Base-by-base conservation (phyloP, 176 grass and related monocot genomes). In the Oryza nivara region DNA sequence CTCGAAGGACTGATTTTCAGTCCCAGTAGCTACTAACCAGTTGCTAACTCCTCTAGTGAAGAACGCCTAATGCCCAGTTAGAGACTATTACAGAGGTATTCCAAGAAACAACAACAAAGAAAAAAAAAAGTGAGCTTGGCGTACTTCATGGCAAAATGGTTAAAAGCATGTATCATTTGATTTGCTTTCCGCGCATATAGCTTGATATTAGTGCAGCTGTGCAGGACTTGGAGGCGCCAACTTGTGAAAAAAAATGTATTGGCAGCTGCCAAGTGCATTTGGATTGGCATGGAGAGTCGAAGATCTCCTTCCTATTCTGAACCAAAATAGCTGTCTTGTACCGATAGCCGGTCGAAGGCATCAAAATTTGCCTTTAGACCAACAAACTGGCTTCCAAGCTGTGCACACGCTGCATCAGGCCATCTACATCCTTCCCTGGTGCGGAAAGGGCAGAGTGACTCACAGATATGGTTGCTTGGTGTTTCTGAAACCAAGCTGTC, bases 321-420 rank as follows among this genome's bases (percentile, higher is more conserved):
- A 73, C 85, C 88, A 79, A 99, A 99, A 86, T 99, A 96, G 72
- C 86, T 70, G 69, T 99, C 91, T 40, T 99, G 72, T 89, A 99
- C 89, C 0, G 93, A 90, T 64, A 99, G 52, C 23, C 86, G 89
- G 22, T 99, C 91, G 68, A 99, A 99, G 66, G 96, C 96, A 82
- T 96, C 96, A 72, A 99, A 96, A 85, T 99, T 93, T 34, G 96
- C 96, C 82, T 92, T 99, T 71, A 99, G 84, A 79, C 93, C 88
- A 88, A 99, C 81, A 71, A 99, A 99, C 70, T 99, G 93, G 79
- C 96, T 96, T 78, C 91, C 93, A 73, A 94, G 77, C 84, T 94
- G 96, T 49, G 93, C 89, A 23, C 96, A 99, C 8, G 82, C 88
- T 80, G 86, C 86, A 87, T 94, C 84, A 5, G 96, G 96, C 96